phyloP scores from a whole-genome alignment of 2,329 filamentous ascomycete genomes.

The Shiraia sp. region DNA sequence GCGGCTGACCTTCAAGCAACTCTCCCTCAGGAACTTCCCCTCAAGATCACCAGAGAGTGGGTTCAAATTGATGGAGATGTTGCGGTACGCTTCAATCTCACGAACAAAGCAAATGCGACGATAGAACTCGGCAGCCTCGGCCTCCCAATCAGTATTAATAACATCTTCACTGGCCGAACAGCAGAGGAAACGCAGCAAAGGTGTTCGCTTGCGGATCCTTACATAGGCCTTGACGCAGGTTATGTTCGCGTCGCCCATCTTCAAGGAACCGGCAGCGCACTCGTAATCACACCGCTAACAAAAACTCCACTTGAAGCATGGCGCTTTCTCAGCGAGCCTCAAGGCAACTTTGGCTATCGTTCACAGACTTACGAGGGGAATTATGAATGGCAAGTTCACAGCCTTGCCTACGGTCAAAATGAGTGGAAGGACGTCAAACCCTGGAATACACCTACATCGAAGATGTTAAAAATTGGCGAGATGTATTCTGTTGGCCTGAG shows the following conservation, averaged over 20 bases:
- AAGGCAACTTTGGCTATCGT: conserved; percentile 33
- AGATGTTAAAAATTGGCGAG: conserved; percentile 50
- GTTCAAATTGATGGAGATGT: conserved; percentile 54
- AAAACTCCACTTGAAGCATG: conserved; percentile 60
- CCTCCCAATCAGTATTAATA: conserved; percentile 65
- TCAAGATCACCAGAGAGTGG: conserved; percentile 59
- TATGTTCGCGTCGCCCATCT: conserved; percentile 60
- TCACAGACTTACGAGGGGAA: conserved; percentile 64
- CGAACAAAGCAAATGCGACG: conserved; percentile 46
- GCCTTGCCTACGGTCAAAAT: conserved; percentile 58
- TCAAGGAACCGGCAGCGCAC: conserved; percentile 56
- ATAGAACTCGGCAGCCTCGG: conserved; percentile 62
- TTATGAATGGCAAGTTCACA: conserved; percentile 63
- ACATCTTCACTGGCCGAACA: conserved; percentile 59
- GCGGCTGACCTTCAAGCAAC: conserved; percentile 50
- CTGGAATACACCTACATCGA: conserved; percentile 61
- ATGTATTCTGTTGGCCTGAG: conserved; percentile 55
- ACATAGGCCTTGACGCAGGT: conserved; percentile 63
- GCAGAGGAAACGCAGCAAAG: conserved; percentile 54
- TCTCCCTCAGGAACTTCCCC: conserved; percentile 39
- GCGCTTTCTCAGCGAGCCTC: conserved; percentile 55
- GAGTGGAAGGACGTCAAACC: conserved; percentile 58
- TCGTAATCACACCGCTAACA: conserved; percentile 60
- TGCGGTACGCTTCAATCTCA: conserved; percentile 56
- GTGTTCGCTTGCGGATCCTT: conserved; percentile 63